Conservation (phyloP, 2,329 filamentous ascomycete genomes). For the Neonectria sp. region DNA sequence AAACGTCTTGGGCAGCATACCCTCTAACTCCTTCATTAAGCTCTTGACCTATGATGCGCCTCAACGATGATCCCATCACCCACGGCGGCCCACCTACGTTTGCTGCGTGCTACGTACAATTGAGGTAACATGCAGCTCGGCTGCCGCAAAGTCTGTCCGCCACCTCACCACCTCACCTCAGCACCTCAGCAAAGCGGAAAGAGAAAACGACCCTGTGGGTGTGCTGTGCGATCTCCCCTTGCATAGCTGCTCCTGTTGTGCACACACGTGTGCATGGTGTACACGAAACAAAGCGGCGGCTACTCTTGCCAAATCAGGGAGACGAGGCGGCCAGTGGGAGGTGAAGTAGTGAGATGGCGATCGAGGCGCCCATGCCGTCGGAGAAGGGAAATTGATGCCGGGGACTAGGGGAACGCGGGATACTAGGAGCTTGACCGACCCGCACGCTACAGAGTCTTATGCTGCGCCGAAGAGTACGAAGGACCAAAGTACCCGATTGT, state of each 20-base stretch:
- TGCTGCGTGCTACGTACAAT: not conserved
- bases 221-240: slow-evolving; percentile 16
- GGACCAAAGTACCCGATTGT: slow-evolving; percentile 22
- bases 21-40: slow-evolving; percentile 19
- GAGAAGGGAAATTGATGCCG: slow-evolving; percentile 27
- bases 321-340: slow-evolving; percentile 15
- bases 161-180: not conserved
- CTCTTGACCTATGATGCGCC: slow-evolving; percentile 11
- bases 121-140: slow-evolving; percentile 18
- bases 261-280: slow-evolving; percentile 21
- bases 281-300: slow-evolving; percentile 25
- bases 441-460: slow-evolving; percentile 2
- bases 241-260: slow-evolving; percentile 19
- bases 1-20: not conserved
- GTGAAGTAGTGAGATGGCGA: slow-evolving; percentile 20
- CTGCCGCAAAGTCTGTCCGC: slow-evolving; percentile 1
- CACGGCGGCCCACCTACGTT: not conserved
- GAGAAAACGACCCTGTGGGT: slow-evolving; percentile 11
- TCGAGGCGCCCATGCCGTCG: slow-evolving; percentile 20
- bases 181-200: slow-evolving; percentile 9
- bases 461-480: slow-evolving; percentile 13
- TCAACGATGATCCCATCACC: slow-evolving; percentile 21
- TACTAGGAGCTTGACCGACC: slow-evolving; percentile 14
- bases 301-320: slow-evolving; percentile 31
- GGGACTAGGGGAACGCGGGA: slow-evolving; percentile 22